These are phyloP conservation scores for Leishmania tarentolae DNA, from an alignment of 208 protist genomes.

Conservation along the genomic window DNA sequence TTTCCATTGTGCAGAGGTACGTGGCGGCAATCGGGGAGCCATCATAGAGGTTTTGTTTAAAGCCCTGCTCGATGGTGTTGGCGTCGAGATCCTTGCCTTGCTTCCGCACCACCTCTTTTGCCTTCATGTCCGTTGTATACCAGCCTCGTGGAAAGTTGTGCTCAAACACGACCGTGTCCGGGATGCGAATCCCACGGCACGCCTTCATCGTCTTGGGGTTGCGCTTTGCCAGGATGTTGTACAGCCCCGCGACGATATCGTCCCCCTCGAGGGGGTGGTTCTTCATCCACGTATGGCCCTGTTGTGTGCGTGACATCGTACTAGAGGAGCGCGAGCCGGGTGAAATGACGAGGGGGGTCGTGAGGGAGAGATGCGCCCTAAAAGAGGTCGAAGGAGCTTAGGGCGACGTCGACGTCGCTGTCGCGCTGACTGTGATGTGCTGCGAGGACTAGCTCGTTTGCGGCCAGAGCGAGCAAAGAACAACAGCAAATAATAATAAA, in stretches of 20 bases:
- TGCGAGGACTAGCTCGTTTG: background rate
- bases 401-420: background rate
- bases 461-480: background rate
- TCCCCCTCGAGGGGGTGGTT: slow-evolving; percentile 89
- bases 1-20: slow-evolving; percentile 70
- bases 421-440: background rate
- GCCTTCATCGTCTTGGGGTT: slow-evolving; percentile 89
- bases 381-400: too few species aligned
- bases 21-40: slow-evolving; percentile 72
- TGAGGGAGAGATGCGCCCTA: background rate
- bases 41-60: slow-evolving; percentile 42
- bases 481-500: too few species aligned
- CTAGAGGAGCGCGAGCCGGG: background rate
- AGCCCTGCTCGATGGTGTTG: slow-evolving; percentile 77
- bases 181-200: slow-evolving; percentile 73
- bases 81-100: slow-evolving; percentile 89
- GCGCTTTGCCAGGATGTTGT: slow-evolving; percentile 80
- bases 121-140: slow-evolving; percentile 87
- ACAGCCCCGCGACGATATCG: slow-evolving; percentile 76
- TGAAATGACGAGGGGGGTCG: background rate
- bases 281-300: slow-evolving; percentile 80
- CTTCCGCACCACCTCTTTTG: slow-evolving; percentile 78
- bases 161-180: slow-evolving; percentile 90
- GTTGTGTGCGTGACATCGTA: slow-evolving; percentile 35
- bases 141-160: slow-evolving; percentile 90